Evolutionary conservation across 2,329 filamentous ascomycete genomes (phyloP), one percentile per base, ranked within the genome.

Genomic region (Emmonsiellopsis sp.): DNA sequence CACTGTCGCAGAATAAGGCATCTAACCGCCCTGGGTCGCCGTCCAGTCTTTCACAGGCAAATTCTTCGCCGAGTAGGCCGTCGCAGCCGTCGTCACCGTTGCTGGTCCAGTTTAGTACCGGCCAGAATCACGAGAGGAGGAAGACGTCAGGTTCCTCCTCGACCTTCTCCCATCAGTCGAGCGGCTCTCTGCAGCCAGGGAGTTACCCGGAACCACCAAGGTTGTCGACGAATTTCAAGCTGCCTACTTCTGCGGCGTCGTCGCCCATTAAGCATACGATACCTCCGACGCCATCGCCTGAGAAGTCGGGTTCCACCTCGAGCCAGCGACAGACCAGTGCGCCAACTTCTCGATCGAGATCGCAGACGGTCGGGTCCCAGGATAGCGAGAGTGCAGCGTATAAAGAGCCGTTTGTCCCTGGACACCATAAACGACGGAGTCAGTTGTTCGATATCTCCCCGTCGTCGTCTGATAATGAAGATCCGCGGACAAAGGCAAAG

Each of bases 381-480:
- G 93, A 97, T 62, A 89, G 88, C 31, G 94, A 93, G 59, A 79
- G 89, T 13, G 74, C 81, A 7, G 77, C 85, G 1, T 83, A 86
- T 52, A 81, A 87, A 50, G 70, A 78, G 54, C 72, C 76, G 10
- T 82, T 86, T 43, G 76, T 80, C 7, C 81, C 84, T 50, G 74
- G 72, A 32, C 91, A 96, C 65, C 84, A 91, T 63, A 96, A 96
- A 68, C 85, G 93, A 40, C 83, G 90, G 61, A 97, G 92, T 66
- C 93, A 96, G 64, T 86, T 96, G 2, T 89, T 97, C 62, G 92
- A 97, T 67, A 87, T 96, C 72, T 98, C 93, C 2, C 93, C 93
- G 2, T 97, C 93, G 0, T 97, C 92, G 0, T 98, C 93, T 0
- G 93, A 98, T 65, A 98, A 95, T 55, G 93, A 98, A 71, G 90